Evolutionary conservation across 495 filamentous ascomycete species (phyloP).

Genomic region (Entonaema liquescens): DNA sequence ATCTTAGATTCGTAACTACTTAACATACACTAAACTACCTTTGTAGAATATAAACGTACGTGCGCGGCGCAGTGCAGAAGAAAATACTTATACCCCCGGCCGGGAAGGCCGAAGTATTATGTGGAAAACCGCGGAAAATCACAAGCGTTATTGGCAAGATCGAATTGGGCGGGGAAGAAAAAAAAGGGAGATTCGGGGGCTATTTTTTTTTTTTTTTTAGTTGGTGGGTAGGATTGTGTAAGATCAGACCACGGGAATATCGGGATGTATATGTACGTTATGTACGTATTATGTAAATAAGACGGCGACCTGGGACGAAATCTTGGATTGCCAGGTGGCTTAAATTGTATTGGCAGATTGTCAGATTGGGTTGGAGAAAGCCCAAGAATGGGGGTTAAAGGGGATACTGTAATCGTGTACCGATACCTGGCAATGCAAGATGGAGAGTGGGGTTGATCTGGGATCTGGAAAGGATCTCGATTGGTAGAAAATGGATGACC

Average conservation of each 20-base stretch:
- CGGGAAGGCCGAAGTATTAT: conserved; percentile 23
- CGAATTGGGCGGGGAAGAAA: neutral
- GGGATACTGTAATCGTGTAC: conserved; percentile 7
- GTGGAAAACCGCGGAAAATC: neutral
- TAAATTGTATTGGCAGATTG: neutral
- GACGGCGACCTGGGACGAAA: conserved; percentile 27
- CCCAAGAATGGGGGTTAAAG: neutral
- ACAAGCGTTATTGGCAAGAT: conserved; percentile 17
- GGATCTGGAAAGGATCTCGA: conserved; percentile 43
- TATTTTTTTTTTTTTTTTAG: neutral
- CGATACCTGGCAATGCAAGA: conserved; percentile 31
- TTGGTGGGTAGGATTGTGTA: conserved; percentile 32
- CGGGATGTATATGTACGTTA: neutral
- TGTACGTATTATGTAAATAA: conserved; percentile 14
- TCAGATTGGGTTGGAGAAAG: conserved; percentile 8
- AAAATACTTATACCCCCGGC: neutral
- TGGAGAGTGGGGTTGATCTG: conserved; percentile 38
- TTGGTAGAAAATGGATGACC: conserved; percentile 36
- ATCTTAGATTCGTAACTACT: neutral
- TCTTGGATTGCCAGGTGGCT: conserved; percentile 12
- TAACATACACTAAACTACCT: neutral
- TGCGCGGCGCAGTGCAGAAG: neutral
- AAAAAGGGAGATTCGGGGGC: neutral
- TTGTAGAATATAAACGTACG: neutral
- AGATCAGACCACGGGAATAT: conserved; percentile 23